Evolutionary conservation across 768 basidiomycete genomes (phyloP), one percentile per base, ranked within the genome.

Genomic region (Scleroderma citrinum): DNA sequence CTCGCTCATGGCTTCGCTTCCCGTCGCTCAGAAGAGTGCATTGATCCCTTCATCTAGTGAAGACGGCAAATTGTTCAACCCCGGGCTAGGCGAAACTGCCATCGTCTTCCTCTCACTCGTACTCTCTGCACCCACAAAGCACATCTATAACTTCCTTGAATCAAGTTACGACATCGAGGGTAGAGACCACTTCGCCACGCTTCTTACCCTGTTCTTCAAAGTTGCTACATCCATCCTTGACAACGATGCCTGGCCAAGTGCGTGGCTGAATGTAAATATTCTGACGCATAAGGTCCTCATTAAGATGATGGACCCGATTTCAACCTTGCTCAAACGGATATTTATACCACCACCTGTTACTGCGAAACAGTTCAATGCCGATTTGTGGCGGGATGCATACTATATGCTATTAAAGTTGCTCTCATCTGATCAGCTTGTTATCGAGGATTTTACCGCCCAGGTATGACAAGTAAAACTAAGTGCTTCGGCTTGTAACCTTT

Each of bases 391-490:
- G 46, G 85, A 87, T 39, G 82, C 80, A 36, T 82, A 97, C 56
- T 74, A 78, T 46, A 86, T 93, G 76, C 72, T 96, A 8, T 75
- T 97, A 56, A 86, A 84, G 52, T 73, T 96, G 30, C 72, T 95
- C 24, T 87, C 91, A 5, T 95, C 92, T 3, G 89, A 94, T 41
- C 91, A 93, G 49, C 76, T 97, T 16, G 83, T 91, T 14, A 92
- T 97, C 42, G 95, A 98, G 64, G 92, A 97, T 53, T 93, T 94
- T 54, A 91, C 84, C 59, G 90, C 93, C 2, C 95, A 95, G 78
- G 91, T 87, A 50, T 32, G 70, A 53, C 38, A 14, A 31, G 13
- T 10, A 26, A 44, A 24, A 48, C 51, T 23, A n/a, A 41, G 29
- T 30, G 17, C 48, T 48, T 20, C 35, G 26, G 12, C 38, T 31